Evolutionary conservation across 2,329 filamentous ascomycete genomes (phyloP).

Genomic region (Hypomyces perniciosus): DNA sequence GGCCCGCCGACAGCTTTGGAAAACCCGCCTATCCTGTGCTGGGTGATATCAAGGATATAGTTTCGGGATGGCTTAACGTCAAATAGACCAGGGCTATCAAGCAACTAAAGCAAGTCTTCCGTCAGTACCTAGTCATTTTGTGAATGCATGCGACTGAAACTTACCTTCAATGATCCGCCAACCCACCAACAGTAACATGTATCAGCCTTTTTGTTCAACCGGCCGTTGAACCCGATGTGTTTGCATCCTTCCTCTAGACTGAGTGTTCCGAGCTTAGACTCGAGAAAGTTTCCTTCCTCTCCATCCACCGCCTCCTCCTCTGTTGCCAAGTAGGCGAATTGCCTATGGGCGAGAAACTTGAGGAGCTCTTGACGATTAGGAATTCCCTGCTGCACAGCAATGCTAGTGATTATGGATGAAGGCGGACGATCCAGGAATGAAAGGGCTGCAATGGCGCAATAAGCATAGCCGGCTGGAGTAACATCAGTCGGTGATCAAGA

Average conservation of each 20-base stretch:
- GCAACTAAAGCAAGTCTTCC: slow-evolving; percentile 37
- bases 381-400: slow-evolving; percentile 31
- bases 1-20: slow-evolving; percentile 62
- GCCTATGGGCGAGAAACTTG: slow-evolving; percentile 58
- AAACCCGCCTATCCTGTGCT: slow-evolving; percentile 80
- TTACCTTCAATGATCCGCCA: slow-evolving; percentile 52
- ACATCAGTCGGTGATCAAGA: not conserved
- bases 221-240: slow-evolving; percentile 78
- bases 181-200: slow-evolving; percentile 98
- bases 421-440: slow-evolving; percentile 58
- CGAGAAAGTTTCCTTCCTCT: slow-evolving; percentile 34
- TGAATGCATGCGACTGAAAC: slow-evolving; percentile 14
- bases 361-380: slow-evolving; percentile 27
- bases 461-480: slow-evolving; percentile 75
- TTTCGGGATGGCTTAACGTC: slow-evolving; percentile 56
- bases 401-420: slow-evolving; percentile 7
- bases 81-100: slow-evolving; percentile 53
- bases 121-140: not conserved
- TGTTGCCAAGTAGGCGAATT: slow-evolving; percentile 53
- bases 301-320: slow-evolving; percentile 41
- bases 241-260: slow-evolving; percentile 27
- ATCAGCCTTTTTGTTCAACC: slow-evolving; percentile 85
- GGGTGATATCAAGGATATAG: slow-evolving; percentile 79
- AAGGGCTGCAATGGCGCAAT: slow-evolving; percentile 76
- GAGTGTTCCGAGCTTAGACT: slow-evolving; percentile 30